These are phyloP conservation scores for Jaminaea rosea DNA, from an alignment of 1,284 basidiomycete species.

Conservation along the genomic window DNA sequence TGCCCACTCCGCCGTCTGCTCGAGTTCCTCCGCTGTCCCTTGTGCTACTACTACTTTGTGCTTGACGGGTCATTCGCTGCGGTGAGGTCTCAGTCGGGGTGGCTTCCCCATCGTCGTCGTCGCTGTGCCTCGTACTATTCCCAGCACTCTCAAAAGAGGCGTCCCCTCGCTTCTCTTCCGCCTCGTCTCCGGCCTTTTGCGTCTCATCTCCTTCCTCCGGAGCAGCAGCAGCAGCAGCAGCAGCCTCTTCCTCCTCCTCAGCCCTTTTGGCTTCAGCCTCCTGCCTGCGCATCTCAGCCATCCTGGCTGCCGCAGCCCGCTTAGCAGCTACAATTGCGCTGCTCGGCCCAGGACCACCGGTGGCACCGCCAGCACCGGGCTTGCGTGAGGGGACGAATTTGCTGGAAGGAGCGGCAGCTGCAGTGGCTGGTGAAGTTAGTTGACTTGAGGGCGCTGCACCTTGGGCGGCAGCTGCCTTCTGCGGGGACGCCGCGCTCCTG, in stretches of 20 bases:
- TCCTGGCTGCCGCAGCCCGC: slow-evolving; percentile 28
- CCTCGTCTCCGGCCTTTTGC: background rate
- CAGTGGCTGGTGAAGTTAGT: too few species aligned
- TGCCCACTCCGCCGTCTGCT: too few species aligned
- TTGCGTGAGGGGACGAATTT: background rate
- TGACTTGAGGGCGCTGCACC: slow-evolving; percentile 31
- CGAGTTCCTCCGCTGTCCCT: too few species aligned
- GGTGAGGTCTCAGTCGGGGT: too few species aligned
- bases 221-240: slow-evolving; percentile 10
- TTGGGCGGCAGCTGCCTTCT: slow-evolving; percentile 34
- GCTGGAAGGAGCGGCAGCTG: slow-evolving; percentile 1
- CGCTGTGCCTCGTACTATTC: too few species aligned
- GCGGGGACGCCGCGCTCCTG: slow-evolving; percentile 45
- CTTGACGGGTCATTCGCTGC: too few species aligned
- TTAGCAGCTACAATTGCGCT: slow-evolving; percentile 41
- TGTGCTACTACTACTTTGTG: too few species aligned
- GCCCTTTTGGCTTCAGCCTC: slow-evolving; percentile 19
- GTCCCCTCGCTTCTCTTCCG: background rate
- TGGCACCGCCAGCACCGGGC: slow-evolving; percentile 3
- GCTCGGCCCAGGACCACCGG: slow-evolving; percentile 20
- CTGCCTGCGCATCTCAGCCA: slow-evolving; percentile 16
- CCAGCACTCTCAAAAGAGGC: too few species aligned
- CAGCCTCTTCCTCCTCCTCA: slow-evolving; percentile 7
- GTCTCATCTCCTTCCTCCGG: background rate
- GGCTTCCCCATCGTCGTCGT: too few species aligned